Evolutionary conservation across 768 basidiomycete genomes (phyloP).

Genomic region (Mycena rosella): DNA sequence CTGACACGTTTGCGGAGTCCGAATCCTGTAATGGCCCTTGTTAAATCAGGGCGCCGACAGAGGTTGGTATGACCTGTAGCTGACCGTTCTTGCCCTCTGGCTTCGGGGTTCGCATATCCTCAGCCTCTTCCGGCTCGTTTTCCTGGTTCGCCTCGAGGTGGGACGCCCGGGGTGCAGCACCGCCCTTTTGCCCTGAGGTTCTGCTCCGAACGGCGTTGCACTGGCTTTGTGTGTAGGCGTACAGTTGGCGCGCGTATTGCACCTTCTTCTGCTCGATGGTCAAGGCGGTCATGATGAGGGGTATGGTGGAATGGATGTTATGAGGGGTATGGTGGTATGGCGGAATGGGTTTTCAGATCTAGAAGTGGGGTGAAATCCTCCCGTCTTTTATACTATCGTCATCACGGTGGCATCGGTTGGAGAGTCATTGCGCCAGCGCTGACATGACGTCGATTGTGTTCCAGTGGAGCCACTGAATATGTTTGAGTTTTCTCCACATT

Average conservation of each 20-base stretch:
- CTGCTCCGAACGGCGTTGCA: slow-evolving; percentile 48
- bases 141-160: not conserved
- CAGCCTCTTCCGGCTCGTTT: slow-evolving; percentile 4
- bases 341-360: not conserved
- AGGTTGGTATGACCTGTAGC: not conserved
- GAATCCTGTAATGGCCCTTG: slow-evolving; percentile 29
- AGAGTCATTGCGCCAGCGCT: slow-evolving; percentile 21
- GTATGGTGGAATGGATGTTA: not conserved
- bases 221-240: slow-evolving; percentile 57
- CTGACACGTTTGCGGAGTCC: slow-evolving; percentile 30
- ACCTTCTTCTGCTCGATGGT: slow-evolving; percentile 54
- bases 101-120: slow-evolving; percentile 24
- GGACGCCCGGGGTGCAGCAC: not conserved
- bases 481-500: not conserved
- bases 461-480: slow-evolving; percentile 22
- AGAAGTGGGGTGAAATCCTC: not conserved
- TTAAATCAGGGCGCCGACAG: slow-evolving; percentile 23
- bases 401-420: slow-evolving; percentile 41
- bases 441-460: slow-evolving; percentile 31
- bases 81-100: slow-evolving; percentile 23
- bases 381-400: slow-evolving; percentile 33
- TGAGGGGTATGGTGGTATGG: slow-evolving; percentile 18
- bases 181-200: slow-evolving; percentile 2
- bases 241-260: slow-evolving; percentile 56
- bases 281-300: slow-evolving; percentile 44